Conservation (phyloP, 225 moss, liverwort and hornwort genomes). For the Physcomitrium patens region DNA sequence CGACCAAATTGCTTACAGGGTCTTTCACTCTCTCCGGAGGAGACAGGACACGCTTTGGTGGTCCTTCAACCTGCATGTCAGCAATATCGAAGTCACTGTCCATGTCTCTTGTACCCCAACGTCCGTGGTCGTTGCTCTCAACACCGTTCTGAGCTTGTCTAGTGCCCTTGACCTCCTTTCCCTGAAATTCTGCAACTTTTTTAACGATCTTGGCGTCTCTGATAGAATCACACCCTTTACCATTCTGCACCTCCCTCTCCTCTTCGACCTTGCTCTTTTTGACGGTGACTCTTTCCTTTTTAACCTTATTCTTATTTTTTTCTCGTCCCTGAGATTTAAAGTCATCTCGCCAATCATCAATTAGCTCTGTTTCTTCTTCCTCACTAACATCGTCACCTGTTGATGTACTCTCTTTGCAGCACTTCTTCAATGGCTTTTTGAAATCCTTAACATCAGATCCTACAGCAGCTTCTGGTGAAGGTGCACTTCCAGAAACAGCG, state of each 20-base stretch:
- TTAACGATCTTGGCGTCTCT: slow-evolving; percentile 22
- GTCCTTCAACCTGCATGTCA: slow-evolving; percentile 22
- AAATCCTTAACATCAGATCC: slow-evolving; percentile 46
- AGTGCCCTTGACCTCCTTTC: slow-evolving; percentile 30
- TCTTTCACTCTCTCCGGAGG: slow-evolving; percentile 1
- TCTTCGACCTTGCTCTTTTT: slow-evolving; percentile 57
- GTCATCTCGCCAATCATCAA: slow-evolving; percentile 93
- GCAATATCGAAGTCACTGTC: neutral
- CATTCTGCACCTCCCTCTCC: slow-evolving; percentile 32
- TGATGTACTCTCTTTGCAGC: slow-evolving; percentile 52
- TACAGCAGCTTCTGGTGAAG: slow-evolving; percentile 26
- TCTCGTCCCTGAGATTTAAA: slow-evolving; percentile 68
- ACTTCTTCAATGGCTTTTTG: slow-evolving; percentile 60
- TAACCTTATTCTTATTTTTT: slow-evolving; percentile 64
- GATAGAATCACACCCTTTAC: slow-evolving; percentile 13
- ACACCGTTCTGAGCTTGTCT: slow-evolving; percentile 25
- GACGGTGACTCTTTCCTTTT: slow-evolving; percentile 42
- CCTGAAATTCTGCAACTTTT: slow-evolving; percentile 23
- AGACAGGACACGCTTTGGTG: neutral
- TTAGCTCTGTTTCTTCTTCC: slow-evolving; percentile 66
- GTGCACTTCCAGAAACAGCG: slow-evolving; percentile 1
- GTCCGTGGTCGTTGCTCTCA: slow-evolving; percentile 11
- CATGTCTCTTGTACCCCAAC: slow-evolving; percentile 14
- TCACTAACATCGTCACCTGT: slow-evolving; percentile 48
- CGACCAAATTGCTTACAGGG: slow-evolving; percentile 3